Base-by-base conservation (phyloP, 805 yeast species). In the Monosporozyma siamensis region DNA sequence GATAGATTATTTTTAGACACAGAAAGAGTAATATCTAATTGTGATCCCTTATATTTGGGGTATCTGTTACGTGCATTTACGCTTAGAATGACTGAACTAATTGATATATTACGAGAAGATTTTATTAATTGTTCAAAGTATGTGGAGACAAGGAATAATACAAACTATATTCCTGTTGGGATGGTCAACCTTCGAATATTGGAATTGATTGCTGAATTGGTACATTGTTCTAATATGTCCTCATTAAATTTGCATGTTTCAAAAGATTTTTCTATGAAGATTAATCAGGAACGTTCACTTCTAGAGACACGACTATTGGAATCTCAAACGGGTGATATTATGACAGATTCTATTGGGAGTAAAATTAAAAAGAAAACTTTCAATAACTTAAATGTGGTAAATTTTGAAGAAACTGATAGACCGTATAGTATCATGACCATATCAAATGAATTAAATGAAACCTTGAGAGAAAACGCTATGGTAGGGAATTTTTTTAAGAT, bases 141-240 rank as follows among this genome's bases (percentile, higher is more conserved):
- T 20, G 23, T 32, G 14, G 23, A 17, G 7, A 18, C 35, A 4
- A 32, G 35, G 15, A 36, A 18, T 21, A 17, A 37, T 26, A 14
- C 30, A 9, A 27, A 34, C 4, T 36, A 34, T 10, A 67, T 51
- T 45, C 88, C 92, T 1, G 66, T 92, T 18, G 98, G 98, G 0
- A 86, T 90, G 60, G 95, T 89, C 53, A 72, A 89, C 49, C 89
- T 92, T 65, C 85, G 88, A 56, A 75, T 92, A 20, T 80, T 95
- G 47, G 99, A 92, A 64, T 68, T 92, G 41, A 77, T 92, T 39
- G 98, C 98, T 0, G 99, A 92, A 56, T 70, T 92, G 32, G 70
- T 92, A 44, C 98, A 92, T 63, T 92, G 99, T 58, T 87, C 96
- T n/a, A 92, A 92, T 64, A 92, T 92, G 97, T 86, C 82, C 0